These are phyloP conservation scores for Ailanthus altissimus DNA, from an alignment of 345 rosid genomes.

Conservation along the genomic window DNA sequence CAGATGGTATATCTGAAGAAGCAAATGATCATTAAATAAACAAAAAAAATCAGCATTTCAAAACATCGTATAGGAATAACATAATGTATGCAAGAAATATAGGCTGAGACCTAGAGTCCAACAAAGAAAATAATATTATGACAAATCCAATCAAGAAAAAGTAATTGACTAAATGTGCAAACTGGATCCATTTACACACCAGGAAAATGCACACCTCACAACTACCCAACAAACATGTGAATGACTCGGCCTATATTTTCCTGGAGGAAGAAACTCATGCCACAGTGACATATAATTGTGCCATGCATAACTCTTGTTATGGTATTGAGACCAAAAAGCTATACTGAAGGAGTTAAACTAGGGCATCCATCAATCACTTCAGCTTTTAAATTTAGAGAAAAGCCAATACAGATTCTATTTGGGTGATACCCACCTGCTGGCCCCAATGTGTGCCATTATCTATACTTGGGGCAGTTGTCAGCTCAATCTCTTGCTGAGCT, in stretches of 20 bases:
- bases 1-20: conserved; percentile 6
- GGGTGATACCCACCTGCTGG: conserved; percentile 65
- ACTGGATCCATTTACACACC: conserved; percentile 4
- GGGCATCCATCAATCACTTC: neutral
- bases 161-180: neutral
- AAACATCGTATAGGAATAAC: neutral
- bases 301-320: neutral
- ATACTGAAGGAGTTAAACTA: neutral
- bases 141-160: neutral
- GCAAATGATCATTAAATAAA: neutral
- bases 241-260: neutral
- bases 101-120: neutral
- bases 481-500: conserved; percentile 66
- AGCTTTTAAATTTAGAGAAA: neutral
- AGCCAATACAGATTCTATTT: neutral
- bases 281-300: neutral
- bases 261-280: neutral
- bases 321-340: neutral
- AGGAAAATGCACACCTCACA: neutral
- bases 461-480: conserved; percentile 87
- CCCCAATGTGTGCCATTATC: conserved; percentile 94
- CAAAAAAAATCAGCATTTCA: neutral
- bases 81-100: neutral
- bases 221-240: neutral
- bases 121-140: neutral